phyloP scores from a whole-genome alignment of 208 protist species.

The Wallacemonas sp. region DNA sequence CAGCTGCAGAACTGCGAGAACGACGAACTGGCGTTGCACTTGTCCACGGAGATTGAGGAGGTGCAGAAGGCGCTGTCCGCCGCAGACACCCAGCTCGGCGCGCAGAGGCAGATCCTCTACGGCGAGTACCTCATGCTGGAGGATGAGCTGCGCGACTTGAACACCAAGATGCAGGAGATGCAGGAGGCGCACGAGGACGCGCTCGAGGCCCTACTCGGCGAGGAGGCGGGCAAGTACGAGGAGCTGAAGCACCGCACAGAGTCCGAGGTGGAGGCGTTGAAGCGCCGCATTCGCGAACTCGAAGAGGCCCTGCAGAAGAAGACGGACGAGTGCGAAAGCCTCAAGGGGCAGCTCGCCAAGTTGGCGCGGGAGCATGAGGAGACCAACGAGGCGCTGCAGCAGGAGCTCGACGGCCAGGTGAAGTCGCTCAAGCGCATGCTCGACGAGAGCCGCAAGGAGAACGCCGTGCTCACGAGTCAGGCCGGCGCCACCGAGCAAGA shows the following conservation, averaged over 20 bases:
- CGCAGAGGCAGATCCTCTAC: slow-evolving; percentile 71
- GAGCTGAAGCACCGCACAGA: slow-evolving; percentile 38
- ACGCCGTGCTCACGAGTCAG: not conserved
- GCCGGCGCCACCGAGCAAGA: not conserved
- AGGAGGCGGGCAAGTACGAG: slow-evolving; percentile 44
- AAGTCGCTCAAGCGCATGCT: slow-evolving; percentile 18
- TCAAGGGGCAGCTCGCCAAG: slow-evolving; percentile 21
- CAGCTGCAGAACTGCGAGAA: slow-evolving; percentile 45
- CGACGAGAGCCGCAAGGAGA: slow-evolving; percentile 14
- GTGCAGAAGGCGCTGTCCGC: slow-evolving; percentile 62
- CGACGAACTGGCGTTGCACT: slow-evolving; percentile 58
- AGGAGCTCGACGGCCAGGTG: slow-evolving; percentile 10
- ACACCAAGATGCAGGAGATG: slow-evolving; percentile 78
- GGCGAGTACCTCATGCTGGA: slow-evolving; percentile 63
- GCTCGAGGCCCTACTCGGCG: slow-evolving; percentile 58
- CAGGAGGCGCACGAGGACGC: slow-evolving; percentile 73
- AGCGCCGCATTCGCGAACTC: slow-evolving; percentile 17
- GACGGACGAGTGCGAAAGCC: slow-evolving; percentile 30
- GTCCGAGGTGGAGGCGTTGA: slow-evolving; percentile 5
- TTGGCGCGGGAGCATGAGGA: slow-evolving; percentile 12
- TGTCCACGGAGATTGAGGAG: slow-evolving; percentile 57
- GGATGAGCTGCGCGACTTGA: slow-evolving; percentile 60
- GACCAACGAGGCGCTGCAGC: slow-evolving; percentile 16
- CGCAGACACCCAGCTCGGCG: slow-evolving; percentile 58
- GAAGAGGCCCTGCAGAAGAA: slow-evolving; percentile 22